These are phyloP conservation scores for Pythium myriotylum DNA, from an alignment of 352 stramenopile species.

Conservation along the genomic window DNA sequence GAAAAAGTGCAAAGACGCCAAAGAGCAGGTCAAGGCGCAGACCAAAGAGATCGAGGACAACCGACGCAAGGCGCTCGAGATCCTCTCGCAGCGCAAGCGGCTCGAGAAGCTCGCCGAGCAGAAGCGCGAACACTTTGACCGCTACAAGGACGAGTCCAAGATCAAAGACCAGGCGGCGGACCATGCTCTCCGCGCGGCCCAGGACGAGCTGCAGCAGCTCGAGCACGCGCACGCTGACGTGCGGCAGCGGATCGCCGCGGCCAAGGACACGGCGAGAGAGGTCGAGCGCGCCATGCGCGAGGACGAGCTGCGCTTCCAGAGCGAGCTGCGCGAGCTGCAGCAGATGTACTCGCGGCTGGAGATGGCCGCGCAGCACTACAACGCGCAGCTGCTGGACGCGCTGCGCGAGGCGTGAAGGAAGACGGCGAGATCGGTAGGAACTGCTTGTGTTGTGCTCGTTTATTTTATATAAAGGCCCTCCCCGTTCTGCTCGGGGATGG, in stretches of 20 bases:
- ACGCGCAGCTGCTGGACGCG: conserved; percentile 56
- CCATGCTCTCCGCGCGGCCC: conserved; percentile 53
- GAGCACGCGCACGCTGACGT: conserved; percentile 49
- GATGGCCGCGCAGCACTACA: conserved; percentile 69
- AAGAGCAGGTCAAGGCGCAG: conserved; percentile 68
- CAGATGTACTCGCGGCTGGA: conserved; percentile 76
- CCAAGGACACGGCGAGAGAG: conserved; percentile 55
- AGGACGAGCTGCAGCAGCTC: conserved; percentile 58
- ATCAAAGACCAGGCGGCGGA: conserved; percentile 64
- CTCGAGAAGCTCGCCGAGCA: conserved; percentile 71
- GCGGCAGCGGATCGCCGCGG: conserved; percentile 55
- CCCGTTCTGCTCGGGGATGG: neutral
- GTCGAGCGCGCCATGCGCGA: conserved; percentile 71
- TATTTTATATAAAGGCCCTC: conserved; percentile 20
- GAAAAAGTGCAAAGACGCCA: conserved; percentile 65
- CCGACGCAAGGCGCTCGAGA: conserved; percentile 45
- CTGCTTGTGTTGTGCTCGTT: neutral
- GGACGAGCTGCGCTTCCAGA: conserved; percentile 63
- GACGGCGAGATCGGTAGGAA: neutral
- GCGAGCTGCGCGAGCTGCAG: conserved; percentile 63
- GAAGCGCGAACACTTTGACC: conserved; percentile 69
- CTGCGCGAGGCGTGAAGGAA: conserved; percentile 32
- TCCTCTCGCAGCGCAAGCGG: conserved; percentile 67
- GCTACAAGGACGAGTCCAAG: conserved; percentile 64
- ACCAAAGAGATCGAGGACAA: conserved; percentile 59